Conservation (phyloP, 2,329 filamentous ascomycete species). For the Fusarium paranaense region DNA sequence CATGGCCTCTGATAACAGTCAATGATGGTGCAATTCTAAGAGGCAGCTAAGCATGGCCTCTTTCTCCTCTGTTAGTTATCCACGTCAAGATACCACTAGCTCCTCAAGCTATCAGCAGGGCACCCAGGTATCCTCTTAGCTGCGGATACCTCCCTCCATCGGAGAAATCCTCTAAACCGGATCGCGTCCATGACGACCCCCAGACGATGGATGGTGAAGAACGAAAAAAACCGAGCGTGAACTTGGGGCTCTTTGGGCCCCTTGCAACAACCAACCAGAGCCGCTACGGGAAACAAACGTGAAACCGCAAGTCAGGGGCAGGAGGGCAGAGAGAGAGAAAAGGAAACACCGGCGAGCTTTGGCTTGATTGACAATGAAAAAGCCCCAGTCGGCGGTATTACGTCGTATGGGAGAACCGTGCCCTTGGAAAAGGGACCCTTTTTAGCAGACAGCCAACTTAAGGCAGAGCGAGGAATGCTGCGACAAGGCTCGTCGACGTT, state of each 20-base stretch:
- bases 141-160: conserved; percentile 11
- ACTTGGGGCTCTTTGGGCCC: not conserved
- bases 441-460: not conserved
- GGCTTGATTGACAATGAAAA: not conserved
- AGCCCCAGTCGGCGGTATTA: not conserved
- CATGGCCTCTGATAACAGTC: not conserved
- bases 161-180: conserved; percentile 3
- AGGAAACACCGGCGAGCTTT: conserved; percentile 1
- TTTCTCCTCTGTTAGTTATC: conserved; percentile 22
- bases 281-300: conserved; percentile 9
- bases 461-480: not conserved
- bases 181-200: not conserved
- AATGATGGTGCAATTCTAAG: not conserved
- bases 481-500: not conserved
- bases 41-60: not conserved
- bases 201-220: not conserved
- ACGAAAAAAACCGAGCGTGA: not conserved
- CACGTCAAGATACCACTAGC: conserved; percentile 13
- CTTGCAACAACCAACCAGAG: conserved; percentile 8
- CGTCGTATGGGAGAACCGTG: conserved; percentile 12
- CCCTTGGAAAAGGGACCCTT: conserved; percentile 9
- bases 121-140: conserved; percentile 18
- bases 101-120: not conserved
- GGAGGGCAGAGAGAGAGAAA: not conserved
- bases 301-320: conserved; percentile 14